Conservation (phyloP, 768 basidiomycete species). For the Boletellus ananas region DNA sequence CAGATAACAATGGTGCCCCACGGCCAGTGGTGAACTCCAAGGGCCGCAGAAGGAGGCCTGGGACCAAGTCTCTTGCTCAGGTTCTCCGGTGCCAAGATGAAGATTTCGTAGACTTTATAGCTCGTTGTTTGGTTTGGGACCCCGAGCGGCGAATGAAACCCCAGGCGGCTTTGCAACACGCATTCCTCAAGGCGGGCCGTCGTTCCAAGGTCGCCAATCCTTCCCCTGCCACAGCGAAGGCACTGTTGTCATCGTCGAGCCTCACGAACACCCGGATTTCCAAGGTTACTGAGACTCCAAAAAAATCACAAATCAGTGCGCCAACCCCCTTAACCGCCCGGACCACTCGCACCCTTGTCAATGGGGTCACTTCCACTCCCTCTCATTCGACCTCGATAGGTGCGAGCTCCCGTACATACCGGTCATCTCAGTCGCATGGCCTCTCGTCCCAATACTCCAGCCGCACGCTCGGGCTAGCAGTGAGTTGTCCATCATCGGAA, state of each 20-base stretch:
- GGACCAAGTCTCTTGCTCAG: constrained; percentile 83
- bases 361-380: constrained; percentile 56
- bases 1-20: constrained; percentile 92
- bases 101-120: constrained; percentile 93
- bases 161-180: constrained; percentile 86
- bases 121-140: constrained; percentile 98
- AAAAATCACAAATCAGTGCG: constrained; percentile 86
- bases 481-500: constrained; percentile 43
- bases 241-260: constrained; percentile 56
- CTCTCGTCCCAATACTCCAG: constrained; percentile 73
- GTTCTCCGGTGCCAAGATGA: constrained; percentile 92
- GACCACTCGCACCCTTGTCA: constrained; percentile 49
- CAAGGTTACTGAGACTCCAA: constrained; percentile 71
- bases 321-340: constrained; percentile 86
- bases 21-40: constrained; percentile 95
- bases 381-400: constrained; percentile 54
- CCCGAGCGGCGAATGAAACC: constrained; percentile 95
- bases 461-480: constrained; percentile 69
- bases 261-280: constrained; percentile 45
- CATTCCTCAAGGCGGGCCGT: constrained; percentile 73
- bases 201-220: constrained; percentile 46
- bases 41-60: constrained; percentile 87
- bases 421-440: constrained; percentile 64
- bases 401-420: constrained; percentile 61
- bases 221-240: constrained; percentile 45